phyloP scores from a whole-genome alignment of 2,329 filamentous ascomycete species.

The Hypoxylon rubiginosum region DNA sequence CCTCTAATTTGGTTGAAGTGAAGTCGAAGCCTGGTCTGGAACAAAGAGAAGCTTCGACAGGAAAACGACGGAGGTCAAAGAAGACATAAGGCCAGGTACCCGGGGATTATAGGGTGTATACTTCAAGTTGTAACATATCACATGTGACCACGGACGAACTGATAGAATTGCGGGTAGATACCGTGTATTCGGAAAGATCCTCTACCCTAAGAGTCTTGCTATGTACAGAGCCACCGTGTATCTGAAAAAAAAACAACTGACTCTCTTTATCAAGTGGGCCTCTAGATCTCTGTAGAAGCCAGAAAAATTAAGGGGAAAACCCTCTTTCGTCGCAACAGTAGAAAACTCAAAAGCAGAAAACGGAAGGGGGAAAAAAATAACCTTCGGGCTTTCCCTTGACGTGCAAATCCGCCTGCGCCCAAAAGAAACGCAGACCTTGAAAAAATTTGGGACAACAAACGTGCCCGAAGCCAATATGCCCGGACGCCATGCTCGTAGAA shows the following conservation, averaged over 20 bases:
- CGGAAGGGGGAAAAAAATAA: conserved; percentile 11
- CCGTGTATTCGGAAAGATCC: conserved; percentile 18
- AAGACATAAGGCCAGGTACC: no score
- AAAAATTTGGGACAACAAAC: conserved; percentile 15
- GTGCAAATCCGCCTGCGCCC: conserved; percentile 35
- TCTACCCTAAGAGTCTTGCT: neutral
- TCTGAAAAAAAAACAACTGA: neutral
- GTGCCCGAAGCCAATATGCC: conserved; percentile 39
- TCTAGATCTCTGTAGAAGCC: conserved; percentile 15
- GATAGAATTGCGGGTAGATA: conserved; percentile 11
- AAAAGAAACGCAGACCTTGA: conserved; percentile 24
- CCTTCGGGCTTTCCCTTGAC: conserved; percentile 1
- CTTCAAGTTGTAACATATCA: conserved; percentile 5
- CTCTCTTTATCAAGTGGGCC: neutral
- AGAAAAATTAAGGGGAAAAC: neutral
- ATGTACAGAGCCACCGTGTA: conserved; percentile 8
- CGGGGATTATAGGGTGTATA: no score
- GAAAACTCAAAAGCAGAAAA: neutral
- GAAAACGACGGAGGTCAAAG: conserved; percentile 20
- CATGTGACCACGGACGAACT: neutral
- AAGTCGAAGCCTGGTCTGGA: conserved; percentile 8
- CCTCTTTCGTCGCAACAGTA: neutral
- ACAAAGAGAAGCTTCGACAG: conserved; percentile 10
- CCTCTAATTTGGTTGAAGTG: conserved; percentile 4
- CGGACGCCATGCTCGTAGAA: conserved; percentile 45